phyloP scores from a whole-genome alignment of 2,329 filamentous ascomycete species.

The Juglanconis oblonga region DNA sequence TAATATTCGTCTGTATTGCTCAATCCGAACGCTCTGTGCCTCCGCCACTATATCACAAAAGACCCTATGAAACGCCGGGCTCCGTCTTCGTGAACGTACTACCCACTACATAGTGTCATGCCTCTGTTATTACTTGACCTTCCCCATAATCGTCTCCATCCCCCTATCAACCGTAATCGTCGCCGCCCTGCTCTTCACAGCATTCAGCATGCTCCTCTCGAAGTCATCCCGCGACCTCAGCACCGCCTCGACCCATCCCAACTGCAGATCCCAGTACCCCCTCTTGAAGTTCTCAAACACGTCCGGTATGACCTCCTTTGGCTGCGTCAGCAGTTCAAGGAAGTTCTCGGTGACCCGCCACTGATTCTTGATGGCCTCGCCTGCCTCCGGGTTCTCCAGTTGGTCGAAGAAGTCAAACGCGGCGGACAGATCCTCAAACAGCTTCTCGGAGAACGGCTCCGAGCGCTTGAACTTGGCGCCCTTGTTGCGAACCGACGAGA shows the following conservation, averaged over 20 bases:
- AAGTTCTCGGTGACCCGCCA: constrained; percentile 91
- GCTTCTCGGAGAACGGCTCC: constrained; percentile 88
- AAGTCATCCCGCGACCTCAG: constrained; percentile 87
- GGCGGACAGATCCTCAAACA: constrained; percentile 87
- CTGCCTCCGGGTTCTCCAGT: constrained; percentile 68
- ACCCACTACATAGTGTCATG: neutral
- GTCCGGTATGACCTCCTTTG: constrained; percentile 68
- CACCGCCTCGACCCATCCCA: constrained; percentile 94
- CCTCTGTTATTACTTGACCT: constrained; percentile 63
- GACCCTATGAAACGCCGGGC: neutral
- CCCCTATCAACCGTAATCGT: constrained; percentile 79
- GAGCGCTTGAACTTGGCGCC: constrained; percentile 81
- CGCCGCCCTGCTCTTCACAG: constrained; percentile 84
- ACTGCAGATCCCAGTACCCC: constrained; percentile 89
- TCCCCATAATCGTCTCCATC: constrained; percentile 90
- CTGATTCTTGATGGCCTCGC: constrained; percentile 75
- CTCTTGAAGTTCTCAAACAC: constrained; percentile 82
- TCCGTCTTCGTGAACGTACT: neutral
- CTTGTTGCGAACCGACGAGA: constrained; percentile 82
- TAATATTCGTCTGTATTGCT: too few relatives aligned
- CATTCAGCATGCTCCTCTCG: constrained; percentile 83
- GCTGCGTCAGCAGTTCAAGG: constrained; percentile 72
- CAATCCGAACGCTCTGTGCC: too few relatives aligned
- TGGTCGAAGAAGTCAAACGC: constrained; percentile 85
- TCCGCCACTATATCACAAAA: neutral